These are phyloP conservation scores for Sungouiozyma intestinalis DNA, from an alignment of 805 yeast genomes.

Conservation along the genomic window DNA sequence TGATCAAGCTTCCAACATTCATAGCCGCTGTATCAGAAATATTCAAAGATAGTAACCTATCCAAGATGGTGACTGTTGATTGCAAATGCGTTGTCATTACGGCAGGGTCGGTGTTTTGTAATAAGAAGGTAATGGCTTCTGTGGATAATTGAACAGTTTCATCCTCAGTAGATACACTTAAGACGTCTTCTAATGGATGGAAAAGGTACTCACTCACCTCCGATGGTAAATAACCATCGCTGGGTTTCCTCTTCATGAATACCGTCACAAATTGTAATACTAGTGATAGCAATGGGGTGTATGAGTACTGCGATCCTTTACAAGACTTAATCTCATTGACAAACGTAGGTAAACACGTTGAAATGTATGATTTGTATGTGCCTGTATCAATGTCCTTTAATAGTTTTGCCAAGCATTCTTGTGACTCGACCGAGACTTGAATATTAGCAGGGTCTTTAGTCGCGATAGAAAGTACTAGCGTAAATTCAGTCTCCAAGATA, in stretches of 20 bases:
- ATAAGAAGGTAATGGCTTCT: conserved; percentile 55
- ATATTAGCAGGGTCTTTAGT: conserved; percentile 67
- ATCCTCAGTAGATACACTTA: conserved; percentile 49
- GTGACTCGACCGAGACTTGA: conserved; percentile 53
- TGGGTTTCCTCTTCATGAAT: conserved; percentile 24
- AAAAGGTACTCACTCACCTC: conserved; percentile 17
- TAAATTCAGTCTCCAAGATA: conserved; percentile 31
- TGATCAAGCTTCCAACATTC: conserved; percentile 58
- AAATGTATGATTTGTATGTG: conserved; percentile 39
- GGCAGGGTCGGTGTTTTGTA: conserved; percentile 32
- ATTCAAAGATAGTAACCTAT: conserved; percentile 56
- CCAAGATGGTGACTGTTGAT: conserved; percentile 41
- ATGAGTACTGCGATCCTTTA: conserved; percentile 31
- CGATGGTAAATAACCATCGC: conserved; percentile 20
- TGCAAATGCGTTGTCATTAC: conserved; percentile 10
- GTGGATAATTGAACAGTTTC: conserved; percentile 70
- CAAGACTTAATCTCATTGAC: conserved; percentile 29
- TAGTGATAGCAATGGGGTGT: conserved; percentile 41
- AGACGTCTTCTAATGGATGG: conserved; percentile 18
- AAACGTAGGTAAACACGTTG: conserved; percentile 42
- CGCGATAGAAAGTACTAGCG: conserved; percentile 52
- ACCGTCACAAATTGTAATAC: conserved; percentile 25
- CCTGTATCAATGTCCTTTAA: conserved; percentile 37
- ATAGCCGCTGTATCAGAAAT: conserved; percentile 74
- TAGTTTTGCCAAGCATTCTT: conserved; percentile 56